Base-by-base conservation (phyloP, 2,329 filamentous ascomycete genomes). In the Raffaelea albimanens region DNA sequence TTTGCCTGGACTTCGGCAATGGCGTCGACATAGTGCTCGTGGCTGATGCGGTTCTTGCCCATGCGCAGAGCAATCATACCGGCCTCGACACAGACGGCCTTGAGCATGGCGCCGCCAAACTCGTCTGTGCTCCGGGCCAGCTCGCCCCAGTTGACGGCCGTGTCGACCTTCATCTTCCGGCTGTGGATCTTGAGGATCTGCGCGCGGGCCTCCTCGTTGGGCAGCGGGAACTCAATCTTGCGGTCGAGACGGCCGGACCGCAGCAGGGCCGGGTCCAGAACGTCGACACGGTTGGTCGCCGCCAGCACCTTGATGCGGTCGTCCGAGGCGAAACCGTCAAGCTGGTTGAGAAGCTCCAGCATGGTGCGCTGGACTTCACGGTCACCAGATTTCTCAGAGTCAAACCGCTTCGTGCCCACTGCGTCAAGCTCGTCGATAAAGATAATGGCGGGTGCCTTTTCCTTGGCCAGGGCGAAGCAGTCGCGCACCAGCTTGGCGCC, bases 341-440 rank as follows among this genome's bases (percentile, higher is more conserved):
- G 82, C 72, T 98, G 93, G 71, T 98, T 98, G 55, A 98, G 84
- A 47, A 98, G 79, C 67, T 98, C 93, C 71, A 98, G 74, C 94
- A 98, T 98, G 49, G 93, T 98, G 65, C 93, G 82, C 71, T 98
- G 93, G 40, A 98, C 93, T 71, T 98, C 93, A 66, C 93, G 80
- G 66, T 98, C 93, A 69, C 93, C 93, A 51, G 86, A 93, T 76
- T 97, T 98, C 64, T 97, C 90, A 57, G 87, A 95, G 67, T 98
- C 93, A 72, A 98, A 98, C 62, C 93, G 91, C 72, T 97, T 97
- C 46, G 91, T 97, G 56, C 93, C 93, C n/a, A 98, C 85, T 49
- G 93, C 93, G 64, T 98, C 93, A 54, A 98, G 72, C 69, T 98
- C 93, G 69, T 98, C 93, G 60, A 98, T 97, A 75, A 98, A 98